Base-by-base conservation (phyloP, 2,329 filamentous ascomycete species). In the Ophiocordyceps camponoti-saundersi region DNA sequence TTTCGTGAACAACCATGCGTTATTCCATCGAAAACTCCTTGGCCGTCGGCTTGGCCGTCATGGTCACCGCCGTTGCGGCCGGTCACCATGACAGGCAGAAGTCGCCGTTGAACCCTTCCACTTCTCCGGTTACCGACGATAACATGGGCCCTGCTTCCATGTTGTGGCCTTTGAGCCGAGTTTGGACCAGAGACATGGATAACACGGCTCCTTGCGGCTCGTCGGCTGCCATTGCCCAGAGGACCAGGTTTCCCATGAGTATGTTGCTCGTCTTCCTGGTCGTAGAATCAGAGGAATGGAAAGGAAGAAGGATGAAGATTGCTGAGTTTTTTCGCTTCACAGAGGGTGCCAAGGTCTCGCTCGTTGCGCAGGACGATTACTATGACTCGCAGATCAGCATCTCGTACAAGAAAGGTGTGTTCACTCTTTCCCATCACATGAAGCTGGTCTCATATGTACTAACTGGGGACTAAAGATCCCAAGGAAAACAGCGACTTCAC, bases 151-250 rank as follows among this genome's bases (percentile, higher is more conserved):
- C 72, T 11, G 71, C 71, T 22, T 69, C 67, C 10, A 73, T 77
- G 54, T 59, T 76, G 54, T 77, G 73, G 73, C 73, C 73, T 22
- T 3, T 3, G 8, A 3, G 56, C 62, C 12, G 71, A 75, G 54
- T 65, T 73, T 78, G 72, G 72, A 62, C 61, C 42, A 67, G 63
- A 30, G 61, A 62, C 21, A 58, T 65, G 42, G 73, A 77, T 53
- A 75, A 75, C 53, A 68, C 57, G 13, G 62, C 66, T 2, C 73
- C 73, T 0, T 77, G 74, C 53, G 73, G 74, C 46, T 73, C 70
- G 29, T 57, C 57, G 20, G 58, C 55, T 2, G 39, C n/a, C 1
- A 6, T 44, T 2, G 47, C 39, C 11, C 70, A 70, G 47, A 61
- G 74, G 47, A 75, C 72, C 2, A 56, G 66, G 3, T 77, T 75